phyloP scores from a whole-genome alignment of 2,329 filamentous ascomycete genomes.

The Diaporthe batatas region DNA sequence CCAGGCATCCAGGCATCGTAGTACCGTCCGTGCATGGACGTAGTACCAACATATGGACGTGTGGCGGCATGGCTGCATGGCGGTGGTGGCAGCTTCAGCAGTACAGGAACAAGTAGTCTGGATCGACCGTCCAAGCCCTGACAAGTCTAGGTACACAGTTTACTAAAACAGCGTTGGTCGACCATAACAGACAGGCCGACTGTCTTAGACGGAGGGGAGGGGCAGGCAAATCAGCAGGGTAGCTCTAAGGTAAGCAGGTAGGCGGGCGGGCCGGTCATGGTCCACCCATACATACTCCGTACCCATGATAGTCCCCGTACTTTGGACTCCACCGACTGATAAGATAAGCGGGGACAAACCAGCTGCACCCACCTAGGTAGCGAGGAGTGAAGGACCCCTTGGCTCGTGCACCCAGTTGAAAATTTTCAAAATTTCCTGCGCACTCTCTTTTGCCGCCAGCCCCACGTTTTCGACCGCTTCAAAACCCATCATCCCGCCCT shows the following conservation, averaged over 20 bases:
- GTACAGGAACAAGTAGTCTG: too few relatives aligned
- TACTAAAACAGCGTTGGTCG: background rate
- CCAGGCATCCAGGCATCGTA: too few relatives aligned
- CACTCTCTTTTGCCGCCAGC: conserved; percentile 34
- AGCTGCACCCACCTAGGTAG: too few relatives aligned
- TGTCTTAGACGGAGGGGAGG: background rate
- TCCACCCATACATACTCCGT: background rate
- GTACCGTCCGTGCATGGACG: background rate
- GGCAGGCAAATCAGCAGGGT: background rate
- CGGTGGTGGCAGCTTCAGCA: background rate
- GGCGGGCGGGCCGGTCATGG: background rate
- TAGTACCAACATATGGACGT: background rate
- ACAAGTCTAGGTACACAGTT: background rate
- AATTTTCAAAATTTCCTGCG: conserved; percentile 41
- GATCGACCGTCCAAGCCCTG: background rate
- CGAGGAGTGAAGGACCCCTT: conserved; percentile 9
- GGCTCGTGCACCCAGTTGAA: conserved; percentile 39
- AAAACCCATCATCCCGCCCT: conserved; percentile 41
- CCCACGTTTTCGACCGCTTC: conserved; percentile 40
- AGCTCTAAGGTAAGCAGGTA: too few relatives aligned
- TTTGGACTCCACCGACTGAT: conserved; percentile 7
- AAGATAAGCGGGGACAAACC: conserved; percentile 14
- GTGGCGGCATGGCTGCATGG: too few relatives aligned
- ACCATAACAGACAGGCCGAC: background rate
- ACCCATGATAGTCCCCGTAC: too few relatives aligned